These are phyloP conservation scores for Calycina marina DNA, from an alignment of 2,329 filamentous ascomycete genomes.

Conservation along the genomic window DNA sequence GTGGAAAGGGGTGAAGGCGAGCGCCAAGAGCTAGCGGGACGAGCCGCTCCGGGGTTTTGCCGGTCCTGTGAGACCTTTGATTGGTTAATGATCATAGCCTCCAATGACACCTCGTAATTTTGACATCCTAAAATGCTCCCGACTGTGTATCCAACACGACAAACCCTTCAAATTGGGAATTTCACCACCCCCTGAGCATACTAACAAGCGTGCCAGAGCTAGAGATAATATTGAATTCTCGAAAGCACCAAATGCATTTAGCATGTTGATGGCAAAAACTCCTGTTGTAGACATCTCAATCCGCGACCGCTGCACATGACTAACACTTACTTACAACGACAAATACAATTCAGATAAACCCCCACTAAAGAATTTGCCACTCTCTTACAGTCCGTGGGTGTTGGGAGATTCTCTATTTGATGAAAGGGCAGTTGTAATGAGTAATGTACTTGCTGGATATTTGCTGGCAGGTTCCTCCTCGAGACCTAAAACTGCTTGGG, in stretches of 20 bases:
- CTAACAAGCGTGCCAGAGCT: background rate
- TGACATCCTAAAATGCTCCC: background rate
- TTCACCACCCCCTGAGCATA: background rate
- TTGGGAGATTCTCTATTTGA: background rate
- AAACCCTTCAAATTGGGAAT: background rate
- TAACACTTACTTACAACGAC: background rate
- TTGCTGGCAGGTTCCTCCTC: background rate
- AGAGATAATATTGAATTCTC: background rate
- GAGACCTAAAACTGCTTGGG: background rate
- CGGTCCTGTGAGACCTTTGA: background rate
- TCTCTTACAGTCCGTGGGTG: background rate
- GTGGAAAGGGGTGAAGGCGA: too few relatives aligned
- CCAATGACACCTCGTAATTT: background rate
- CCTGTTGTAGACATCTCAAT: background rate
- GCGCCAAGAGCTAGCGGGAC: too few relatives aligned
- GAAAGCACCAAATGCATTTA: background rate
- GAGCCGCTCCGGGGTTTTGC: too few relatives aligned
- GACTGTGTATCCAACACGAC: background rate
- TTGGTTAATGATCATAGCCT: background rate
- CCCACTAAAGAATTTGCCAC: background rate
- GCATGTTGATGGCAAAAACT: background rate
- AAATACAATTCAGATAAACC: background rate
- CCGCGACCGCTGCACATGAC: background rate
- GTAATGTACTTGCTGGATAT: background rate
- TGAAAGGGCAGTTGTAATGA: background rate